A percentile compares a stretch with the other conserved stretches of the same genome.
These are phyloP conservation scores for Orbilia brochopaga DNA, from an alignment of 2,329 filamentous ascomycete genomes.

Conservation along the genomic window DNA sequence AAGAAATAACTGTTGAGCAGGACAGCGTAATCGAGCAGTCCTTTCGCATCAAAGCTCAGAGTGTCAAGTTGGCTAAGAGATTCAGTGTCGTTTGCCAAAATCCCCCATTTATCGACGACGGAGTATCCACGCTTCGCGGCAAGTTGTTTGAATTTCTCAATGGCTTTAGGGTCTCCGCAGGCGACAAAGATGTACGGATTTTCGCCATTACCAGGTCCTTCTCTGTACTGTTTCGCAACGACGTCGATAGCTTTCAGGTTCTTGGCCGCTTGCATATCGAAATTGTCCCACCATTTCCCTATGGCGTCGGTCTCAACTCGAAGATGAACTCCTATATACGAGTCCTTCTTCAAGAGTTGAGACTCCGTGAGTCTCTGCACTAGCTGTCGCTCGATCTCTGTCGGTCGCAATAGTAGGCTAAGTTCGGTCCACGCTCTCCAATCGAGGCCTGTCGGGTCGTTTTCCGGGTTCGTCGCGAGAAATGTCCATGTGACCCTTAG, in stretches of 20 bases:
- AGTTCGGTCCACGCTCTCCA: slow-evolving; percentile 31
- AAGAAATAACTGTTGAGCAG: slow-evolving; percentile 37
- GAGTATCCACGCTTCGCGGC: slow-evolving; percentile 29
- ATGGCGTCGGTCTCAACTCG: slow-evolving; percentile 29
- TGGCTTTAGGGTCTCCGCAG: slow-evolving; percentile 17
- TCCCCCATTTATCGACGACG: slow-evolving; percentile 36
- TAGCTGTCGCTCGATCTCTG: slow-evolving; percentile 23
- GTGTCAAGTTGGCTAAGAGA: slow-evolving; percentile 23
- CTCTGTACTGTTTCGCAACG: slow-evolving; percentile 23
- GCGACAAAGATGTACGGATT: slow-evolving; percentile 27
- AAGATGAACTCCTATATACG: slow-evolving; percentile 39
- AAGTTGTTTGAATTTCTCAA: slow-evolving; percentile 33
- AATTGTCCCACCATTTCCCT: slow-evolving; percentile 36
- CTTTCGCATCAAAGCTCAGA: slow-evolving; percentile 29
- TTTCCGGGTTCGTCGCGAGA: slow-evolving; percentile 31
- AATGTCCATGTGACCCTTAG: slow-evolving; percentile 24
- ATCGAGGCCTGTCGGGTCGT: slow-evolving; percentile 36
- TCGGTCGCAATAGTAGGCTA: slow-evolving; percentile 34
- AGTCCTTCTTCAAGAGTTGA: slow-evolving; percentile 19
- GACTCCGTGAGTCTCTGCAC: slow-evolving; percentile 27
- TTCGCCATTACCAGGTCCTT: slow-evolving; percentile 13
- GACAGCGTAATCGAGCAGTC: slow-evolving; percentile 34
- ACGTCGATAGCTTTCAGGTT: slow-evolving; percentile 36
- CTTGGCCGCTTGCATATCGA: slow-evolving; percentile 27
- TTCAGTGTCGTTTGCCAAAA: slow-evolving; percentile 29